Conservation (phyloP, 2,329 filamentous ascomycete species). For the Simplicillium sp. region DNA sequence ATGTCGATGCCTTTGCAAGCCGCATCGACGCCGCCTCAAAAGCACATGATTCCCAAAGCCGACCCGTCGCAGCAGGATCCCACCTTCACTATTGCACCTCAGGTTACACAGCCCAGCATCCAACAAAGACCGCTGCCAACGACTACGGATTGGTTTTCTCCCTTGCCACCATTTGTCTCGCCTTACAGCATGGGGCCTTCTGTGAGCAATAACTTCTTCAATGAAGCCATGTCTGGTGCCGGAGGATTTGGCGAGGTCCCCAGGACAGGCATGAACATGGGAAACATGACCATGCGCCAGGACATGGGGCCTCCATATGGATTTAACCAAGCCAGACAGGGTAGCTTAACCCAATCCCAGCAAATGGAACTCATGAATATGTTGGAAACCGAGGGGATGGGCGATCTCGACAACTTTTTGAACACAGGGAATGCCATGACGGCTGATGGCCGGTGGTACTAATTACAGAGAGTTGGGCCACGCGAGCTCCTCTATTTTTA, state of each 20-base stretch:
- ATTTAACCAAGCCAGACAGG: conserved; percentile 43
- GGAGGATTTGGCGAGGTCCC: conserved; percentile 19
- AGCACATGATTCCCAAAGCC: conserved; percentile 10
- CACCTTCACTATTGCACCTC: conserved; percentile 30
- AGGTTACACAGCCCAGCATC: conserved; percentile 21
- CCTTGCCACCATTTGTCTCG: conserved; percentile 41
- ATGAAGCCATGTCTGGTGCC: conserved; percentile 19
- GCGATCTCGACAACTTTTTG: conserved; percentile 52
- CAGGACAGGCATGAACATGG: conserved; percentile 20
- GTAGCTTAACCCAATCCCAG: conserved; percentile 68
- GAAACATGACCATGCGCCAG: conserved; percentile 12
- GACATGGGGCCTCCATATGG: conserved; percentile 9
- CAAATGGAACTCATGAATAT: conserved; percentile 76
- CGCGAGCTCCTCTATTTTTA: conserved; percentile 2
- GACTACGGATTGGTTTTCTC: conserved; percentile 42
- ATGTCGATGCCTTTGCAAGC: conserved; percentile 14
- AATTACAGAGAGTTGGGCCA: too few species aligned
- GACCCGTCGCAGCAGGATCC: conserved; percentile 15
- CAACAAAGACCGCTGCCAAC: conserved; percentile 34
- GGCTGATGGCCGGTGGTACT: conserved; percentile 22
- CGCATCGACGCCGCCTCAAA: conserved; percentile 22
- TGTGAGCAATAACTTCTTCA: conserved; percentile 30
- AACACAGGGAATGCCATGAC: conserved; percentile 24
- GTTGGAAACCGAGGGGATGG: conserved; percentile 59
- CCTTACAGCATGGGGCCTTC: conserved; percentile 38